phyloP scores from a whole-genome alignment of 2,329 filamentous ascomycete genomes.

The Didymella sp. region DNA sequence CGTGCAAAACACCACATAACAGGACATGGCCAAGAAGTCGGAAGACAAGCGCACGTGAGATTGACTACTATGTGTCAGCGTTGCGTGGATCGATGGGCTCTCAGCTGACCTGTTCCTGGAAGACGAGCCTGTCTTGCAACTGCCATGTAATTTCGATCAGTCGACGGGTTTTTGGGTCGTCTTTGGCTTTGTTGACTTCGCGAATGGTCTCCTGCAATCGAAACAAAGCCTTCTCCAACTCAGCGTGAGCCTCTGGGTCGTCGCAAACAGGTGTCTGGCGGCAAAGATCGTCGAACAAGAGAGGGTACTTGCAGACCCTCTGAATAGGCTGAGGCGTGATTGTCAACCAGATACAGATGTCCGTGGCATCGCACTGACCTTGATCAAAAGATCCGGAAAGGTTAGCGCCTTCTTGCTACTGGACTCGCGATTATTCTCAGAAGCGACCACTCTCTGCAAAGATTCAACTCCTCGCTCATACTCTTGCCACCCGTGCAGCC shows the following conservation, averaged over 20 bases:
- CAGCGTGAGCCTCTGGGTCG: slow-evolving; percentile 81
- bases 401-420: slow-evolving; percentile 78
- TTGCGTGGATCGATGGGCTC: background rate
- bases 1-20: slow-evolving; percentile 82
- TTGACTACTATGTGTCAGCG: slow-evolving; percentile 26
- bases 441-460: slow-evolving; percentile 75
- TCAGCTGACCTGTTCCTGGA: slow-evolving; percentile 70
- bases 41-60: slow-evolving; percentile 60
- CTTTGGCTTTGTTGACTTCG: slow-evolving; percentile 84
- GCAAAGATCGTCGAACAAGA: slow-evolving; percentile 83
- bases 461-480: slow-evolving; percentile 88
- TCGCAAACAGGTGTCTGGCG: slow-evolving; percentile 84
- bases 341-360: background rate
- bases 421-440: slow-evolving; percentile 68
- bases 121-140: slow-evolving; percentile 80
- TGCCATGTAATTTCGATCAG: slow-evolving; percentile 83
- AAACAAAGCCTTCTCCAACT: slow-evolving; percentile 75
- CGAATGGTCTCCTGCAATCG: slow-evolving; percentile 76
- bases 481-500: slow-evolving; percentile 74
- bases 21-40: slow-evolving; percentile 80
- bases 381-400: slow-evolving; percentile 86
- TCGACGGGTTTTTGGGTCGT: slow-evolving; percentile 72
- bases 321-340: slow-evolving; percentile 76
- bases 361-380: slow-evolving; percentile 61
- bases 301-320: slow-evolving; percentile 86